Evolutionary conservation across 352 stramenopile species (phyloP), one percentile per base, ranked within the genome.

Genomic region (Globisporangium canariense): DNA sequence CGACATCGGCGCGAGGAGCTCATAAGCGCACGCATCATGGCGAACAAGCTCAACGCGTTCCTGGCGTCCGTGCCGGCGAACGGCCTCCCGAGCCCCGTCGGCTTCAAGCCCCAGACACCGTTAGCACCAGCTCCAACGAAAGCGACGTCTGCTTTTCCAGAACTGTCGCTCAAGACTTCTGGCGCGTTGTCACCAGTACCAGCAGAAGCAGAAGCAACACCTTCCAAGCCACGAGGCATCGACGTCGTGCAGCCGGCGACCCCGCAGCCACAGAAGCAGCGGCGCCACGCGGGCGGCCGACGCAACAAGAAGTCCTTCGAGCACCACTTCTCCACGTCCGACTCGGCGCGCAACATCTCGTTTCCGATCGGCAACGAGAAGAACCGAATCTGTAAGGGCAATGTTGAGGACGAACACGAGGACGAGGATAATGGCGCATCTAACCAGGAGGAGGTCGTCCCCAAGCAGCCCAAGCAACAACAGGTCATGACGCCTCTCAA

Each of bases 1-100:
- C 32, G 32, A 8, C 32, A 36, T 36, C 32, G 32, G 4, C 32
- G 32, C 32, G 32, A 36, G 32, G 32, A 36, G 41, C 14, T 47
- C 41, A 20, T 13, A 49, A 49, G 43, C 43, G 43, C 43, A 9
- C 43, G 18, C 43, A 7, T 3, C 57, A 83, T 85, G 75, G 72
- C 74, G 49, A 86, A 66, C 75, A 92, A 90, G 65, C 78, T 92
- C 43, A 89, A 89, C 68, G 83, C 83, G 43, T 92, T 92, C 72
- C 70, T 92, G 66, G 83, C 83, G 52, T 61, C 81, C 11, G 75
- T 92, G 61, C 83, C 83, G 9, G 75, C 79, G 47, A 92, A 92
- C 61, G 74, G 71, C 8, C 67, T 75, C 52, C 69, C 72, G 6
- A 78, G 71, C 20, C 81, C 69, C 18, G 69, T 76, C 6, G 34